These are phyloP conservation scores for Macrophomina tecta DNA, from an alignment of 2,329 filamentous ascomycete species.

Conservation along the genomic window DNA sequence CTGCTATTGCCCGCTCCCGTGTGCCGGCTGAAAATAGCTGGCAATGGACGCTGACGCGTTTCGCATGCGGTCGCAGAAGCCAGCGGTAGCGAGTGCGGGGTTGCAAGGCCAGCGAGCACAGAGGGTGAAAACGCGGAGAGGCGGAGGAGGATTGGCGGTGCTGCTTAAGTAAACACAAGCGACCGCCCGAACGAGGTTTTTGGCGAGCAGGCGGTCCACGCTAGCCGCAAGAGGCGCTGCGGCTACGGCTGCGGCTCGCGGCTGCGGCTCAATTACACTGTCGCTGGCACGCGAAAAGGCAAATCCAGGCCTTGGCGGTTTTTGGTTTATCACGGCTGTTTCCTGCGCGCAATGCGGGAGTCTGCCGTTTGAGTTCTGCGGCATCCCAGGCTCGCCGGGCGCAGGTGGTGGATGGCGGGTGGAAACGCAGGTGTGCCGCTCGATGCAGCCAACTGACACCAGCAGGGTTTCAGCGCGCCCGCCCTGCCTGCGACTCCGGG, in stretches of 20 bases:
- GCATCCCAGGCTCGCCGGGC: no score
- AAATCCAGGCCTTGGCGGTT: not conserved
- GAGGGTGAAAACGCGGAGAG: not conserved
- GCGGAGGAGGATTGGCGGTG: no score
- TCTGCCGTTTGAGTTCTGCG: not conserved
- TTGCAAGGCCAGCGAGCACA: not conserved
- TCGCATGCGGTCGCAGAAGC: conserved; percentile 10
- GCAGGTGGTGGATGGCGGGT: not conserved
- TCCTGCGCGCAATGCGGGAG: not conserved
- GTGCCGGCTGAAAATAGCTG: not conserved
- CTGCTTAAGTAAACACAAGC: no score
- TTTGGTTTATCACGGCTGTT: not conserved
- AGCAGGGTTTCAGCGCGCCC: conserved; percentile 6
- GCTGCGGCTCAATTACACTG: not conserved
- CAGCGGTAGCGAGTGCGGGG: not conserved
- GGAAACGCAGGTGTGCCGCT: conserved; percentile 5
- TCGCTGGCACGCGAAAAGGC: not conserved
- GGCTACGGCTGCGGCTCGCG: not conserved
- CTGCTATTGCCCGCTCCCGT: not conserved
- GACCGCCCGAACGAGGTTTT: no score
- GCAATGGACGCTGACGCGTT: not conserved
- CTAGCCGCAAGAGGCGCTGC: no score
- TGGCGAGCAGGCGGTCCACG: no score
- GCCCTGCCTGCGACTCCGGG: not conserved
- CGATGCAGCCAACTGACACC: not conserved